A percentile compares a stretch with the other conserved stretches of the same genome.
These are phyloP conservation scores for Coelastrella sp. DNA, from an alignment of 139 green algal species.

Conservation along the genomic window DNA sequence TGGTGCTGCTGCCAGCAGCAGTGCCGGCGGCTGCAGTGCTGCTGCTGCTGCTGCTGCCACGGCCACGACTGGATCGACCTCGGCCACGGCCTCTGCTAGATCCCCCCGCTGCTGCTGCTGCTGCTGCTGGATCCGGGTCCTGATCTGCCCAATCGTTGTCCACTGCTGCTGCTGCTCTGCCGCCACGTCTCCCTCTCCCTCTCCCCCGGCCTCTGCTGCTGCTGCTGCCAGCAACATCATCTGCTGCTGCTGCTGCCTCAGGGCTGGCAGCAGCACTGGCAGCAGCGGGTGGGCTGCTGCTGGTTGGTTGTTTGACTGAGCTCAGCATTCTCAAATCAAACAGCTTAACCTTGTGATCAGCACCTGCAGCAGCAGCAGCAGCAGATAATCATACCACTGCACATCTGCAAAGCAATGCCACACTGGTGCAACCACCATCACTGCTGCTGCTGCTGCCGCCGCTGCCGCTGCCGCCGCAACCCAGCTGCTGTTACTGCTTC, in stretches of 20 bases:
- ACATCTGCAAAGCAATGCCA: background rate
- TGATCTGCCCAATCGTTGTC: background rate
- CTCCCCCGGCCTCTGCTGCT: constrained; percentile 18
- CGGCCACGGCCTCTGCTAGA: background rate
- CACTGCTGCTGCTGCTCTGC: background rate
- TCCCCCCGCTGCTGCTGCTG: constrained; percentile 7
- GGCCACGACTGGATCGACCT: background rate
- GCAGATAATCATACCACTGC: background rate
- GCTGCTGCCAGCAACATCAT: background rate
- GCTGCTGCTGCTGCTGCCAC: background rate
- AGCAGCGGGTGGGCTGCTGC: background rate
- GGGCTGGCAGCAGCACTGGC: background rate
- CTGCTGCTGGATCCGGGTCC: background rate
- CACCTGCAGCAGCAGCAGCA: constrained; percentile 54
- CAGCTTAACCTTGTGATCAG: constrained; percentile 83
- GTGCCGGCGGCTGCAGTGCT: background rate
- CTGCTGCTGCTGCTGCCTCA: background rate
- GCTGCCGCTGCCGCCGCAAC: too few species aligned
- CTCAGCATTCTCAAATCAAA: constrained; percentile 78
- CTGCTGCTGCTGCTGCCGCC: too few species aligned
- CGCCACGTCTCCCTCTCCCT: background rate
- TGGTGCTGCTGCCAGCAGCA: background rate
- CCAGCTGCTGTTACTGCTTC: too few species aligned
- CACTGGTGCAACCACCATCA: too few species aligned
- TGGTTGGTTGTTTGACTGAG: constrained; percentile 9